A percentile compares a stretch with the other conserved stretches of the same genome.
Conservation (phyloP, 805 yeast genomes). For the Teunomyces lycoperdinae region DNA sequence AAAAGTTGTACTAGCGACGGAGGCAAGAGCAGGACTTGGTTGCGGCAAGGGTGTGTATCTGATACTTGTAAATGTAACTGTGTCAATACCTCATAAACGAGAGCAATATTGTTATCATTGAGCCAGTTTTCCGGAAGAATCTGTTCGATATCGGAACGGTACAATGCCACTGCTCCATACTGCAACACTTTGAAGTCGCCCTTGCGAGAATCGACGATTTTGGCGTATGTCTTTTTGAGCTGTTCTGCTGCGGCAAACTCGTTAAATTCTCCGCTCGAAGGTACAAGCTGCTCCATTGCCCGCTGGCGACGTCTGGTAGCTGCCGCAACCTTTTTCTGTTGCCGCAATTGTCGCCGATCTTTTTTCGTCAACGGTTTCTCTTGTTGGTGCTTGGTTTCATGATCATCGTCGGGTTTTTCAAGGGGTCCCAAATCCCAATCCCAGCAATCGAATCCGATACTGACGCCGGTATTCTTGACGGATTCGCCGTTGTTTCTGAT, state of each 20-base stretch:
- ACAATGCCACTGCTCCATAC: constrained; percentile 56
- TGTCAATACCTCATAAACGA: constrained; percentile 51
- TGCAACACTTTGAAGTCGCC: constrained; percentile 38
- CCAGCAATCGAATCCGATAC: constrained; percentile 6
- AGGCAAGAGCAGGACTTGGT: constrained; percentile 33
- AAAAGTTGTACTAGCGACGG: constrained; percentile 68
- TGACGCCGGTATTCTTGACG: too few species aligned
- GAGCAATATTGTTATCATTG: constrained; percentile 65
- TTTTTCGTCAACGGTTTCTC: constrained; percentile 1
- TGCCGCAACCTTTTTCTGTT: constrained; percentile 16
- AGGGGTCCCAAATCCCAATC: constrained; percentile 5
- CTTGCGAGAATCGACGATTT: constrained; percentile 10
- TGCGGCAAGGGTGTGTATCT: constrained; percentile 10
- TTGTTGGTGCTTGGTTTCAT: background rate
- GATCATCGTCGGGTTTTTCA: background rate
- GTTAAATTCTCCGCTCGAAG: constrained; percentile 2
- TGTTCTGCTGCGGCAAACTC: constrained; percentile 13
- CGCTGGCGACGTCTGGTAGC: constrained; percentile 16
- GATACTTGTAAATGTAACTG: constrained; percentile 19
- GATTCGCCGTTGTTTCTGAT: too few species aligned
- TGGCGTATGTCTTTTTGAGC: constrained; percentile 18
- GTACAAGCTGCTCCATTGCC: background rate
- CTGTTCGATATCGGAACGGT: constrained; percentile 55
- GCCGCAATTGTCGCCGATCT: constrained; percentile 5
- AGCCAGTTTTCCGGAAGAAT: constrained; percentile 69